Conservation (phyloP, 2,329 filamentous ascomycete species). For the Penicillium sp. region DNA sequence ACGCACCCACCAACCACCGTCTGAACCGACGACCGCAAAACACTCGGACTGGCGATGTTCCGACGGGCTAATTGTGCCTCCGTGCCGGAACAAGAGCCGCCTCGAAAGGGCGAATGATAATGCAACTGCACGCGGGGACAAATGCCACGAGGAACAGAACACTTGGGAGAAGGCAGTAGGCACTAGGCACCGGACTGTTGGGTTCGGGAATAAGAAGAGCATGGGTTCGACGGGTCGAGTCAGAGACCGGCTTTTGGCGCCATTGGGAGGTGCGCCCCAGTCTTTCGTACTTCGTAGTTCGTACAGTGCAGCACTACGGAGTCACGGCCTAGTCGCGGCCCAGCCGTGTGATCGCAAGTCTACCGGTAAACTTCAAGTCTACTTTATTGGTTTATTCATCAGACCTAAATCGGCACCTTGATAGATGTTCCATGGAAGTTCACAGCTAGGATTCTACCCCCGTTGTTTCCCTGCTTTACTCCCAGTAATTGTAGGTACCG, state of each 20-base stretch:
- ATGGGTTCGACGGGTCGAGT: neutral
- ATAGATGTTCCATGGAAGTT: too few species aligned
- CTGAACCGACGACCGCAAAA: neutral
- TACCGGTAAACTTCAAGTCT: neutral
- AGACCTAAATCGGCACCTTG: too few species aligned
- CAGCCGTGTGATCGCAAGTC: neutral
- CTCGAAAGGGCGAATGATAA: neutral
- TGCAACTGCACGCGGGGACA: neutral
- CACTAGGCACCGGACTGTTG: neutral
- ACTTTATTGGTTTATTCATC: too few species aligned
- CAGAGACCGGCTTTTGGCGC: neutral
- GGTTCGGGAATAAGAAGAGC: constrained; percentile 2
- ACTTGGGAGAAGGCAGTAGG: neutral
- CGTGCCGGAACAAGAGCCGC: constrained; percentile 17
- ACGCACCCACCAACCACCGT: neutral
- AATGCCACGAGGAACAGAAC: neutral
- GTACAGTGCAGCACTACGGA: too few species aligned
- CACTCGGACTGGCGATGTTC: constrained; percentile 6
- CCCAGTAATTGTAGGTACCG: too few species aligned
- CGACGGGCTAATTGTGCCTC: constrained; percentile 4
- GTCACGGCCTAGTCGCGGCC: neutral
- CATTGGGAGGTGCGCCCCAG: neutral
- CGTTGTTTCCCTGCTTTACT: too few species aligned
- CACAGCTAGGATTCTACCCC: too few species aligned
- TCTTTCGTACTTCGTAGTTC: too few species aligned